These are phyloP conservation scores for Candida takata DNA, from an alignment of 805 yeast genomes.

Conservation along the genomic window DNA sequence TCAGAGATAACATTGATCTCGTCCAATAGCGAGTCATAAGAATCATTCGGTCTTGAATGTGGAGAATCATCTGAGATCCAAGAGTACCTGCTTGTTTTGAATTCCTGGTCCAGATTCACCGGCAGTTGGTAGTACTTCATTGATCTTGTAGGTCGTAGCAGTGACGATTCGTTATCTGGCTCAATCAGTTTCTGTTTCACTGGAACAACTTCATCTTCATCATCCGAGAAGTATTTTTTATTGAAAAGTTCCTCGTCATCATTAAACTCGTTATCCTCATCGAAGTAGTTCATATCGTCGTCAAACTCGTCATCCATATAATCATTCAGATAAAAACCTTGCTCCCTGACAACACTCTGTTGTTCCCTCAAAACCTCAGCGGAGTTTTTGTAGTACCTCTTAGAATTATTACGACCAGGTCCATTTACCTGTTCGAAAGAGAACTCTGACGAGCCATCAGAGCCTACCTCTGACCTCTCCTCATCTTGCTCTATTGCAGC, in stretches of 20 bases:
- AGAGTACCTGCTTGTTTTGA: slow-evolving; percentile 17
- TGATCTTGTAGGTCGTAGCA: slow-evolving; percentile 5
- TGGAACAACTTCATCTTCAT: slow-evolving; percentile 12
- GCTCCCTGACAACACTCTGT: slow-evolving; percentile 18
- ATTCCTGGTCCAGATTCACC: slow-evolving; percentile 30
- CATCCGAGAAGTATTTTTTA: slow-evolving; percentile 21
- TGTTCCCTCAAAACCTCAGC: slow-evolving; percentile 14
- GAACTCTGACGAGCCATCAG: slow-evolving; percentile 24
- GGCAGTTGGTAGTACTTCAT: slow-evolving; percentile 34
- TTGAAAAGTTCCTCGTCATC: slow-evolving; percentile 28
- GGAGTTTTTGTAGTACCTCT: slow-evolving; percentile 40
- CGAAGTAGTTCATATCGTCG: slow-evolving; percentile 34
- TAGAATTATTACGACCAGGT: slow-evolving; percentile 47
- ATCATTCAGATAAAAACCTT: slow-evolving; percentile 33
- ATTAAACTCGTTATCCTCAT: slow-evolving; percentile 28
- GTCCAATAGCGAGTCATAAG: slow-evolving; percentile 39
- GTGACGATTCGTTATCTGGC: too few species aligned
- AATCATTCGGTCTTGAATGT: slow-evolving; percentile 12
- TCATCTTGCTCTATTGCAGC: too few species aligned
- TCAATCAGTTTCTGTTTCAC: too few species aligned
- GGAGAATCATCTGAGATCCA: slow-evolving; percentile 22
- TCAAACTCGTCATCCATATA: slow-evolving; percentile 32
- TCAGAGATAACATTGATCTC: slow-evolving; percentile 46
- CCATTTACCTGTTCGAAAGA: slow-evolving; percentile 42
- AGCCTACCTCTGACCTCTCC: too few species aligned